These are phyloP conservation scores for Talaromyces sp. DNA, from an alignment of 2,329 filamentous ascomycete species.

Conservation along the genomic window DNA sequence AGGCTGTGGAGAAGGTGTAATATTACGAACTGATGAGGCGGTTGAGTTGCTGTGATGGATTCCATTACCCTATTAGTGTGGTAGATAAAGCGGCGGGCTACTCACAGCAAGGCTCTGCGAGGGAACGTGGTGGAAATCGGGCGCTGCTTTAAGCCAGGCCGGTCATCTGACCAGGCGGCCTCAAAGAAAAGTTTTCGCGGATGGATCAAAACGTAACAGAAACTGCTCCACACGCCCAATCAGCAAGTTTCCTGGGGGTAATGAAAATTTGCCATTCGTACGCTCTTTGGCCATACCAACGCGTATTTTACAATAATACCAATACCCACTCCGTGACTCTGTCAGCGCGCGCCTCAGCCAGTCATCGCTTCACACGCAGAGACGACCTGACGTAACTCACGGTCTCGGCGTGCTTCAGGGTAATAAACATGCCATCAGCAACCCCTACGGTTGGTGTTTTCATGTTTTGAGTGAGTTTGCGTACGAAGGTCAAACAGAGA, in stretches of 20 bases:
- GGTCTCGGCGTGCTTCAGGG: not conserved
- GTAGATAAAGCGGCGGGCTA: not conserved
- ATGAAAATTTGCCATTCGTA: conserved; percentile 23
- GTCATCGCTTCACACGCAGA: not conserved
- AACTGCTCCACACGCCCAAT: conserved; percentile 32
- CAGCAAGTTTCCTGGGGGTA: conserved; percentile 32
- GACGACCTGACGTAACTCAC: not conserved
- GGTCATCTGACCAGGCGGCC: conserved; percentile 33
- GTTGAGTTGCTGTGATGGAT: not conserved
- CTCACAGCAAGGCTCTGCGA: not conserved
- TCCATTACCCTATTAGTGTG: not conserved
- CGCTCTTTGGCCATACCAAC: not conserved
- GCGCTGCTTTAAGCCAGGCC: conserved; percentile 22
- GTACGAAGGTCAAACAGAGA: not conserved
- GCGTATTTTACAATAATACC: conserved; percentile 4
- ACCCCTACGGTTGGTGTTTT: not conserved
- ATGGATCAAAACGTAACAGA: conserved; percentile 35
- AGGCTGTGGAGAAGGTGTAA: not conserved
- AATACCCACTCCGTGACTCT: not conserved
- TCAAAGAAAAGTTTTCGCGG: conserved; percentile 16
- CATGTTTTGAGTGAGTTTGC: not conserved
- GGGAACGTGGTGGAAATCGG: not conserved
- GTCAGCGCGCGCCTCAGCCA: not conserved
- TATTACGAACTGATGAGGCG: conserved; percentile 2
- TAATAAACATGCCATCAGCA: not conserved